Percentiles rank a stretch among this genome's conserved stretches.
Conservation (phyloP, 345 rosid genomes). For the Populus simonii region DNA sequence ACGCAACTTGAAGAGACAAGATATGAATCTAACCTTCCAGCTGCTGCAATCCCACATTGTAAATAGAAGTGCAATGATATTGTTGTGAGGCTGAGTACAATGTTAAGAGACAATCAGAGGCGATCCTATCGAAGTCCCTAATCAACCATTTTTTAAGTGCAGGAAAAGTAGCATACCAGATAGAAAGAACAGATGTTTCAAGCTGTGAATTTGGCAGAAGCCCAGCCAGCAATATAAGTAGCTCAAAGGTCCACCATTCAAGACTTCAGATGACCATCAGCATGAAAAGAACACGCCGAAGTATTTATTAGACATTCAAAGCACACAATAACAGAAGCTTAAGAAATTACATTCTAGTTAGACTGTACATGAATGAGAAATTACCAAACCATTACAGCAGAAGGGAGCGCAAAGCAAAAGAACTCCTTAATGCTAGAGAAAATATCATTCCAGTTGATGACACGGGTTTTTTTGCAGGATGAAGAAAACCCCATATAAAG, state of each 20-base stretch:
- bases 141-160: neutral
- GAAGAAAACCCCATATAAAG: slow-evolving; percentile 33
- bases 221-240: slow-evolving; percentile 13
- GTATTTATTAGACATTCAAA: no score
- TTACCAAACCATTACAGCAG: slow-evolving; percentile 63
- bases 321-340: no score
- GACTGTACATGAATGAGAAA: neutral
- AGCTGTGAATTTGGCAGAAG: slow-evolving; percentile 18
- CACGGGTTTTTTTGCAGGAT: slow-evolving; percentile 12
- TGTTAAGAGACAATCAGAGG: neutral
- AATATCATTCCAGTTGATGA: neutral
- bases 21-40: slow-evolving; percentile 16
- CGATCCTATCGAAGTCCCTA: neutral
- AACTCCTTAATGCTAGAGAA: slow-evolving; percentile 1
- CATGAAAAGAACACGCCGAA: no score
- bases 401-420: slow-evolving; percentile 32
- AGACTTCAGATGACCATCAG: neutral
- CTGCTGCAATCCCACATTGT: slow-evolving; percentile 23
- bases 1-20: no score
- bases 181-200: slow-evolving; percentile 20
- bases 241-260: slow-evolving; percentile 24
- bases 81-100: slow-evolving; percentile 18
- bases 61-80: slow-evolving; percentile 7
- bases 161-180: slow-evolving; percentile 3
- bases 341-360: no score